These are phyloP conservation scores for Xanthoparmelia taractica DNA, from an alignment of 495 filamentous ascomycete genomes.

Conservation along the genomic window DNA sequence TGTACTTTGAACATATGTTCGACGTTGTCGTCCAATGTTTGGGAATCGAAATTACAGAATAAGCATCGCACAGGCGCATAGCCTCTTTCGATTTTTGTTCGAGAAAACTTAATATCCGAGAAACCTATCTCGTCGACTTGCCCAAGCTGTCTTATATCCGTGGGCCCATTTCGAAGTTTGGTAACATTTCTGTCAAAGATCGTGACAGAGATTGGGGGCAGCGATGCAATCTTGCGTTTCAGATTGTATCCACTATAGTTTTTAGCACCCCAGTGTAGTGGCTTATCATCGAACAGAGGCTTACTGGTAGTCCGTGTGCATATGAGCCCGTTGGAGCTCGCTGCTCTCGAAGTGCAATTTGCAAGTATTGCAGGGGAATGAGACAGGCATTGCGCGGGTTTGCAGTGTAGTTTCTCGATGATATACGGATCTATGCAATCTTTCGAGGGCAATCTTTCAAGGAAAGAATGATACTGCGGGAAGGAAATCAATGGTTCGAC, in stretches of 20 bases:
- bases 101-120: no score
- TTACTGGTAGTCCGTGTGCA: constrained; percentile 97
- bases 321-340: constrained; percentile 85
- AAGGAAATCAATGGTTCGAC: neutral
- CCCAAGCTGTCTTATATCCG: neutral
- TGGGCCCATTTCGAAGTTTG: neutral
- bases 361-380: constrained; percentile 95
- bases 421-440: neutral
- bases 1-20: constrained; percentile 85
- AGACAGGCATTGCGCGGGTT: constrained; percentile 48
- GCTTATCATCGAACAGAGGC: constrained; percentile 26
- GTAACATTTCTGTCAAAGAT: constrained; percentile 88
- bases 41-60: constrained; percentile 48
- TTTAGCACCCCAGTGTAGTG: neutral
- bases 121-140: neutral
- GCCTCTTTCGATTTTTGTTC: neutral
- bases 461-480: neutral
- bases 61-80: neutral
- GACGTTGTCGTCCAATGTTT: constrained; percentile 54
- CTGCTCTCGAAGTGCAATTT: constrained; percentile 89
- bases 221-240: constrained; percentile 83
- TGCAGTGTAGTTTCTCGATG: neutral
- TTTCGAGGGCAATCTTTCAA: neutral
- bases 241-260: constrained; percentile 78
- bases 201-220: constrained; percentile 87